phyloP scores from a whole-genome alignment of 306 rosid species.

The Cucumis melo region DNA sequence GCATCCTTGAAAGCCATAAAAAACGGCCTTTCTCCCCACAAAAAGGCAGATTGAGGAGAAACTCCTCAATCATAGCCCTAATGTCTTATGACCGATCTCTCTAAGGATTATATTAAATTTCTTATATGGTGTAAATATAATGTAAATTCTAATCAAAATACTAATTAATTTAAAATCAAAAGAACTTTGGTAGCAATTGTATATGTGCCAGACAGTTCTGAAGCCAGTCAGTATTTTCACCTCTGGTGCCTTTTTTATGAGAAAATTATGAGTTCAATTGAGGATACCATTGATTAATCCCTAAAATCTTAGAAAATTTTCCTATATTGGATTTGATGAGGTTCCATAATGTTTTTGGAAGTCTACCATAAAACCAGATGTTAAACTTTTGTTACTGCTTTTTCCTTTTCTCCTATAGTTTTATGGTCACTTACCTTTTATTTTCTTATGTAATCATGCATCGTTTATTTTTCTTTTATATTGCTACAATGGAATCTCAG shows the following conservation, averaged over 20 bases:
- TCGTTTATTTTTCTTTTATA: not conserved
- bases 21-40: no score
- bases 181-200: not conserved
- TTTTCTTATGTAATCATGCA: not conserved
- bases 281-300: not conserved
- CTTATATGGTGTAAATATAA: no score
- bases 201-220: not conserved
- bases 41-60: no score
- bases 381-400: not conserved
- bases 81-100: no score
- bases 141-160: no score
- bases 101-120: no score
- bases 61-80: no score
- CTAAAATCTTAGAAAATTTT: not conserved
- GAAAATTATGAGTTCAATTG: not conserved
- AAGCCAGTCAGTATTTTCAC: not conserved
- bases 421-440: not conserved
- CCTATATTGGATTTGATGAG: not conserved
- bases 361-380: not conserved
- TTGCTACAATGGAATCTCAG: conserved; percentile 26
- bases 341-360: not conserved
- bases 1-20: no score
- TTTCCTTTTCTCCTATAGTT: not conserved
- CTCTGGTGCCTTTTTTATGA: not conserved
- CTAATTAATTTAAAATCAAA: not conserved